Conservation (phyloP, 768 basidiomycete genomes). For the Mycena amicta region DNA sequence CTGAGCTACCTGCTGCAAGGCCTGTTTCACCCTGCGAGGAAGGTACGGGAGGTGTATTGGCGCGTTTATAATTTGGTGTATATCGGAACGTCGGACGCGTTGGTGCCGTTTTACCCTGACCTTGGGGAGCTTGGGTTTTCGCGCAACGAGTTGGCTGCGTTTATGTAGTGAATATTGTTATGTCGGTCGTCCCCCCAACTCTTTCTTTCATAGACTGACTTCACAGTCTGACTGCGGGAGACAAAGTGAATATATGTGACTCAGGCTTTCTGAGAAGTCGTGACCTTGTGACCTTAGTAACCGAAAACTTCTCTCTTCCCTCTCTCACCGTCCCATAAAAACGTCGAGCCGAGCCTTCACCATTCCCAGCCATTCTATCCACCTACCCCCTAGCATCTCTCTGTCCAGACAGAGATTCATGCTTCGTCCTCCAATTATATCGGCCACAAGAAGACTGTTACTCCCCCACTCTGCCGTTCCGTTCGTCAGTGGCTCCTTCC, state of each 20-base stretch:
- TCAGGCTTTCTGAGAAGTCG: not conserved
- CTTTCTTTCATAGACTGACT: no score
- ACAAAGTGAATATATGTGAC: not conserved
- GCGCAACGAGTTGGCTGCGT: no score
- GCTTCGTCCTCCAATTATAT: conserved; percentile 87
- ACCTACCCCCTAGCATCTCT: conserved; percentile 30
- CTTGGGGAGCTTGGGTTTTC: conserved; percentile 44
- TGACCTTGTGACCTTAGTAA: not conserved
- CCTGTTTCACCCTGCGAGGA: conserved; percentile 94
- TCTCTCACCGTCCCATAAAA: not conserved
- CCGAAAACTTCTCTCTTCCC: not conserved
- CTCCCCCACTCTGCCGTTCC: conserved; percentile 51
- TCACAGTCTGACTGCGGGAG: no score
- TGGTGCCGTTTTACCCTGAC: conserved; percentile 49
- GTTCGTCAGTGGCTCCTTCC: conserved; percentile 44
- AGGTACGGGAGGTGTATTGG: conserved; percentile 98
- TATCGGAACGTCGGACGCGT: conserved; percentile 83
- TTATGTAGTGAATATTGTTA: no score
- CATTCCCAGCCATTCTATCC: not conserved
- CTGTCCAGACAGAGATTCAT: conserved; percentile 86
- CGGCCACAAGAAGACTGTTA: conserved; percentile 64
- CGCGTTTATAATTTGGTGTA: conserved; percentile 93
- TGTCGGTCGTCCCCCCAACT: not conserved
- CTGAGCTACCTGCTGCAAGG: conserved; percentile 93
- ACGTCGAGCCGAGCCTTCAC: not conserved